A percentile compares a stretch with the other conserved stretches of the same genome.
These are phyloP conservation scores for Elongisporangium anandrum DNA, from an alignment of 352 stramenopile genomes.

Conservation along the genomic window DNA sequence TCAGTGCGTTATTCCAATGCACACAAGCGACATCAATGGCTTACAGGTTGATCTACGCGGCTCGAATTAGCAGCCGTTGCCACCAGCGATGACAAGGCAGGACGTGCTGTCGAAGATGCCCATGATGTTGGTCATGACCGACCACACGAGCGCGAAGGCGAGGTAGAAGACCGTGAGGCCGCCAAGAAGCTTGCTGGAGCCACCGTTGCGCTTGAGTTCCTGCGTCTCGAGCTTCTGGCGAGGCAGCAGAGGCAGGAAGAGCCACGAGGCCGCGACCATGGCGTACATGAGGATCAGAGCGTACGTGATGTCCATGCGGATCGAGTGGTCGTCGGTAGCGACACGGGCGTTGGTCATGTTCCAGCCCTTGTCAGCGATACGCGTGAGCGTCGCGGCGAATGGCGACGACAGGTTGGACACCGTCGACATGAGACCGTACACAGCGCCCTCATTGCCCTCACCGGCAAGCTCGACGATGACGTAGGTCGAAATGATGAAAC, in stretches of 20 bases:
- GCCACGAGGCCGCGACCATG: constrained; percentile 21
- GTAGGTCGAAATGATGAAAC: constrained; percentile 37
- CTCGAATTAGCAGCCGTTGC: neutral
- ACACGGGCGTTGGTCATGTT: constrained; percentile 28
- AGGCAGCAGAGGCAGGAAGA: constrained; percentile 36
- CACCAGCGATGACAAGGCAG: constrained; percentile 28
- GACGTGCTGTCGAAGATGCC: constrained; percentile 30
- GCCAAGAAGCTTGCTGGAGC: constrained; percentile 19
- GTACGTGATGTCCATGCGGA: constrained; percentile 28
- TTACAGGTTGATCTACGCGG: no score
- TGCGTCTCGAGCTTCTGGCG: constrained; percentile 29
- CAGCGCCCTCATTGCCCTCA: constrained; percentile 36
- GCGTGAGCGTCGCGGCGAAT: constrained; percentile 31
- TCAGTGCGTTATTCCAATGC: no score
- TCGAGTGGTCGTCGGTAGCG: constrained; percentile 21
- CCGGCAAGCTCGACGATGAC: constrained; percentile 44
- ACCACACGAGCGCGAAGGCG: constrained; percentile 30
- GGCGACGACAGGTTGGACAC: constrained; percentile 33
- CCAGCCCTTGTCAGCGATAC: constrained; percentile 27
- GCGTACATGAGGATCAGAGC: constrained; percentile 32
- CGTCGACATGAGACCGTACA: constrained; percentile 38
- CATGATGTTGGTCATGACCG: constrained; percentile 30
- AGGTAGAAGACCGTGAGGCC: constrained; percentile 24
- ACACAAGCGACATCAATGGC: no score
- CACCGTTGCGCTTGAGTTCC: constrained; percentile 14